Conservation (phyloP, 1,284 basidiomycete genomes). For the Golubevia pallescens region DNA sequence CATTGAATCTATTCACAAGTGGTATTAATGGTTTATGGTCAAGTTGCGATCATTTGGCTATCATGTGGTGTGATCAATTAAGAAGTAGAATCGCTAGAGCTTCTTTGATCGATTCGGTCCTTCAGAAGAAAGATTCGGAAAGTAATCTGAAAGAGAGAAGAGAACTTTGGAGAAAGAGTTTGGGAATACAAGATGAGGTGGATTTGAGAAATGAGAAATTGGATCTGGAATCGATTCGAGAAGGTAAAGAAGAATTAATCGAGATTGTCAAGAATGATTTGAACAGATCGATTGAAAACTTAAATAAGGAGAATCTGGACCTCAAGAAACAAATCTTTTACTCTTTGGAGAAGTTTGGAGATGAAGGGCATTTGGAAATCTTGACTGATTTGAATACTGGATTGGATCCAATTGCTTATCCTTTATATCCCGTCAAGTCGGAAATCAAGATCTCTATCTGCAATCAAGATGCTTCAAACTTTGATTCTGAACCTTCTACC, state of each 20-base stretch:
- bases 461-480: background rate
- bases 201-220: no score
- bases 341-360: background rate
- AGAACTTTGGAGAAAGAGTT: background rate
- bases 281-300: no score
- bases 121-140: background rate
- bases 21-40: constrained; percentile 48
- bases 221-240: no score
- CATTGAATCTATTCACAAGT: constrained; percentile 24
- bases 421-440: no score
- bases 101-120: background rate
- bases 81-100: constrained; percentile 38
- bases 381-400: background rate
- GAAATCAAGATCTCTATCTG: background rate
- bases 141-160: background rate
- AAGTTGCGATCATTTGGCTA: constrained; percentile 54
- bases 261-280: no score
- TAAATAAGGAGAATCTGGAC: no score
- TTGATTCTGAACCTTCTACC: no score
- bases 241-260: no score
- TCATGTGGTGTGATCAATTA: constrained; percentile 64
- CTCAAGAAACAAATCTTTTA: no score
- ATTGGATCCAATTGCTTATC: background rate
- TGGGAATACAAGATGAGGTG: no score
- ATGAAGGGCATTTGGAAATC: background rate